These are phyloP conservation scores for Pseudocercospora fuligena DNA, from an alignment of 2,329 filamentous ascomycete species.

Conservation along the genomic window DNA sequence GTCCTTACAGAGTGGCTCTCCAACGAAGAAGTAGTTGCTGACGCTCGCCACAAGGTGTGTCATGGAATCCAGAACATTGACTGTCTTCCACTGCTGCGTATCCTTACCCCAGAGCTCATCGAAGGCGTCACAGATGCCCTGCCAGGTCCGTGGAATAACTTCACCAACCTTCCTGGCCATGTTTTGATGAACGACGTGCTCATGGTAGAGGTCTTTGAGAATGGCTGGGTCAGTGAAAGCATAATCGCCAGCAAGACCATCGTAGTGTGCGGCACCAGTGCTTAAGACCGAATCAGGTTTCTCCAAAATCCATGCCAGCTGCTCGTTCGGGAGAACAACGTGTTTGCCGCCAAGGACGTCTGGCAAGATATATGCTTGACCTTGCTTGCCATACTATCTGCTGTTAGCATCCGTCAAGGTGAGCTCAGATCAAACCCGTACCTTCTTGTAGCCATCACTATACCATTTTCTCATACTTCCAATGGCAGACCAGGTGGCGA, in stretches of 20 bases:
- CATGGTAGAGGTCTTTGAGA: slow-evolving; percentile 47
- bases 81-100: slow-evolving; percentile 43
- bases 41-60: slow-evolving; percentile 47
- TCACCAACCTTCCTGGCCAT: slow-evolving; percentile 47
- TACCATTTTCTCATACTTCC: slow-evolving; percentile 23
- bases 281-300: slow-evolving; percentile 49
- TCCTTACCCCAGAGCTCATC: slow-evolving; percentile 46
- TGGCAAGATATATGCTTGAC: slow-evolving; percentile 32
- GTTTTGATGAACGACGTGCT: slow-evolving; percentile 48
- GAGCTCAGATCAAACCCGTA: not conserved
- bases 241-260: slow-evolving; percentile 46
- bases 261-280: slow-evolving; percentile 44
- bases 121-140: slow-evolving; percentile 44
- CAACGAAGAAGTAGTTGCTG: slow-evolving; percentile 53
- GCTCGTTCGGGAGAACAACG: slow-evolving; percentile 29
- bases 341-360: slow-evolving; percentile 29
- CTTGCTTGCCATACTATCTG: slow-evolving; percentile 25
- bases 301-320: slow-evolving; percentile 47
- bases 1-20: slow-evolving; percentile 52
- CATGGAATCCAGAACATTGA: slow-evolving; percentile 41
- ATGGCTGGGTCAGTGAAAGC: slow-evolving; percentile 44
- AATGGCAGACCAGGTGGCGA: slow-evolving; percentile 24
- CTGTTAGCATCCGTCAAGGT: not conserved
- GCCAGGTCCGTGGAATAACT: slow-evolving; percentile 44
- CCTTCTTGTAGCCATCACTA: slow-evolving; percentile 29